Evolutionary conservation across 2,329 filamentous ascomycete genomes (phyloP), one percentile per base, ranked within the genome.

Genomic region (Fusarium begoniae): DNA sequence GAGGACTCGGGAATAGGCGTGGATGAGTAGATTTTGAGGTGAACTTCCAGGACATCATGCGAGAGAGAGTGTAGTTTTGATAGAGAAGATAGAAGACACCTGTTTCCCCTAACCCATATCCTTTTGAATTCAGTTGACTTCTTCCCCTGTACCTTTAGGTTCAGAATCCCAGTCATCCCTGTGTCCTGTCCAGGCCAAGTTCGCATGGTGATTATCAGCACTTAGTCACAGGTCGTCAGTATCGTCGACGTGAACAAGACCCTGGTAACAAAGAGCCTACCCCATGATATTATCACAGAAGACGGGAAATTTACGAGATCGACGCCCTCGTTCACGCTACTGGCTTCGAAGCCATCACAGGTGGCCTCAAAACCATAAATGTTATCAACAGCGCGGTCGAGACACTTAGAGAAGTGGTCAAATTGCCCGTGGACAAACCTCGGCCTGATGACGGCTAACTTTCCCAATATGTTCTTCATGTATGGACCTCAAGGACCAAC

Each of bases 331-430:
- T 70, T 13, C 45, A 65, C 18, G 72, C 66, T 3, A 74, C 66
- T 22, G 72, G 70, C 18, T 73, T 68, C 22, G 66, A 70, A 28
- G 44, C 70, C 5, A 51, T 73, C 20, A 66, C 64, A 2, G 53
- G 67, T 0, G 24, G 59, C 11, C 45, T 74, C 47, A 37, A 53
- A 4, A 40, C 47, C 13, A 44, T 74, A 14, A 48, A 66, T 7
- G 58, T 72, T 15, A 32, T 41, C 9, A 62, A 62, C 10, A 26
- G 47, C 3, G 43, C 38, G 5, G 47, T 24, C 10, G 38, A 35
- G 24, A 55, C 17, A 8, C 43, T 43, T 32, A 8, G 53, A 69
- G 6, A 53, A 57, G 20, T 66, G 61, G 57, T 18, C 22, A 13
- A 41, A 38, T 28, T 14, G 64, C 43, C 40, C 50, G 2, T 32